Evolutionary conservation across 176 grass and related monocot species (phyloP), one percentile per base, ranked within the genome.

Genomic region (Oryza punctata): DNA sequence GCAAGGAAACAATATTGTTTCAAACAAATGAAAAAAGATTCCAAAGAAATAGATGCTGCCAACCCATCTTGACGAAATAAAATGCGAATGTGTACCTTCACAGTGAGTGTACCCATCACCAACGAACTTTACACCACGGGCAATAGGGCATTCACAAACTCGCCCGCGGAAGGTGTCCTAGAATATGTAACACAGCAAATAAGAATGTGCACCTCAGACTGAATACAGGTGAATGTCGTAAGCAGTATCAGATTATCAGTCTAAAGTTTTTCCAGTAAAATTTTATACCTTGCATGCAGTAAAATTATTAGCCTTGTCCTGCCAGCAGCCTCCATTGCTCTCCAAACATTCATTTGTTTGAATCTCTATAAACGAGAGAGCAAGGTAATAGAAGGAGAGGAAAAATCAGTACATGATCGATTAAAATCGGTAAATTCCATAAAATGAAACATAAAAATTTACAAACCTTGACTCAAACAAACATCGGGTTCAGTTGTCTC

Each of bases 311-410:
- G 71, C 24, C 29, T 86, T 86, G 49, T 94, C 89, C 73, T 81
- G 83, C 94, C 94, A 97, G 63, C 94, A 97, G 75, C 94, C 94
- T 81, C 91, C 94, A 86, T 97, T 97, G 81, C 94, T 91, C 25
- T 94, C 94, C 89, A 97, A 90, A 84, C 94, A 97, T 81, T 97
- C 89, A 67, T 97, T 97, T 88, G 94, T 97, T 87, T 97, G 70
- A 12, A 97, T 93, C 10, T 94, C 94, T 94, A 30, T 70, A 74
- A 29, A 66, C 68, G 68, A 72, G 3, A 71, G 32, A 47, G 41
- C 65, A 27, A 67, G n/a, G 26, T 14, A 52, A 63, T 46, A 76
- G 18, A 85, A 57, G 4, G 52, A n/a, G 52, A 57, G 21, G 50
- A 79, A 69, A 24, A 72, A 7, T 33, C 77, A 80, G 67, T 26